phyloP scores from a whole-genome alignment of 352 stramenopile genomes.

The Aphanomyces cochlioides region DNA sequence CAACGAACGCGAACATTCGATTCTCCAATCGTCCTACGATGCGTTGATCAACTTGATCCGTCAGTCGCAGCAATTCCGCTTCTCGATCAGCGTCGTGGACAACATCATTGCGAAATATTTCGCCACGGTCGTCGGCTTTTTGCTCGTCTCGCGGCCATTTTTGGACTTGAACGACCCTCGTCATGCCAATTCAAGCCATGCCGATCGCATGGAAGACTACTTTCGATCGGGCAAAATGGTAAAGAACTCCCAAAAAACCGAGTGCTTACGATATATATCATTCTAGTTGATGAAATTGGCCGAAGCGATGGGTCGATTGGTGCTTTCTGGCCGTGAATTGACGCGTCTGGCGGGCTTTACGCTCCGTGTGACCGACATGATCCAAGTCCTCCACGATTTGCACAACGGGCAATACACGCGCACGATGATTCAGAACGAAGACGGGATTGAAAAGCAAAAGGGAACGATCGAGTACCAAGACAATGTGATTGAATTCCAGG shows the following conservation, averaged over 20 bases:
- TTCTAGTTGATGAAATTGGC: slow-evolving; percentile 62
- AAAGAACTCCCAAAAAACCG: background rate
- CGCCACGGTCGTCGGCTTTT: slow-evolving; percentile 77
- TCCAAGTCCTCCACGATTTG: slow-evolving; percentile 64
- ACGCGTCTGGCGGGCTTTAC: slow-evolving; percentile 79
- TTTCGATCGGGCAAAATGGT: slow-evolving; percentile 84
- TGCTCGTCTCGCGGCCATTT: slow-evolving; percentile 72
- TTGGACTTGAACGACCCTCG: slow-evolving; percentile 53
- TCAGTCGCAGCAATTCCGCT: slow-evolving; percentile 80
- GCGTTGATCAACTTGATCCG: slow-evolving; percentile 60
- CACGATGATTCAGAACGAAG: slow-evolving; percentile 58
- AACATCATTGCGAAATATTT: slow-evolving; percentile 86
- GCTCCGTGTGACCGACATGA: slow-evolving; percentile 73
- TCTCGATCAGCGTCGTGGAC: slow-evolving; percentile 76
- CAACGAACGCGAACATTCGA: slow-evolving; percentile 76
- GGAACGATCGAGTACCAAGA: slow-evolving; percentile 51
- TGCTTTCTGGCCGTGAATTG: slow-evolving; percentile 80
- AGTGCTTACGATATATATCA: background rate
- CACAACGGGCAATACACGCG: slow-evolving; percentile 64
- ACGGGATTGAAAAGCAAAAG: slow-evolving; percentile 42
- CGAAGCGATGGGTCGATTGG: slow-evolving; percentile 77
- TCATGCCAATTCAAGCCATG: slow-evolving; percentile 58
- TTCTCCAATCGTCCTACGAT: slow-evolving; percentile 68
- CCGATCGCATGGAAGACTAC: slow-evolving; percentile 80
- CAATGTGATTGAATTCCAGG: slow-evolving; percentile 83